These are phyloP conservation scores for Penicillium subrubescens DNA, from an alignment of 495 filamentous ascomycete species.

Conservation along the genomic window DNA sequence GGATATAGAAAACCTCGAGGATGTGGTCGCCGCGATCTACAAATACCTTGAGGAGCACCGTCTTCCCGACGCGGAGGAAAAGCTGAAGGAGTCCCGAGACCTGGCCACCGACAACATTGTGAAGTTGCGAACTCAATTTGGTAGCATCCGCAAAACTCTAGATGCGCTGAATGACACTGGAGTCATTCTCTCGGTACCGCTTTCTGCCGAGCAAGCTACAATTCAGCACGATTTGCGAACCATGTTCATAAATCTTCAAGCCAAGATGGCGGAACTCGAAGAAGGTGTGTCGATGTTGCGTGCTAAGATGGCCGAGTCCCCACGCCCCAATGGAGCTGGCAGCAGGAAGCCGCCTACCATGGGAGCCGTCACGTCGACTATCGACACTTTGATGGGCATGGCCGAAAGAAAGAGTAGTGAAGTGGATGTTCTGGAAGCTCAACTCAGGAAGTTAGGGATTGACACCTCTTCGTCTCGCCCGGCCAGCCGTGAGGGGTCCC, in stretches of 20 bases:
- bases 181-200: slow-evolving; percentile 63
- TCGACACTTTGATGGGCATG: slow-evolving; percentile 90
- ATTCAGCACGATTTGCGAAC: slow-evolving; percentile 83
- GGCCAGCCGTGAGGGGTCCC: slow-evolving; percentile 58
- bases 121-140: slow-evolving; percentile 68
- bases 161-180: slow-evolving; percentile 66
- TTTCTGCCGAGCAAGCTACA: slow-evolving; percentile 76
- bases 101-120: slow-evolving; percentile 62
- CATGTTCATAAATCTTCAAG: slow-evolving; percentile 67
- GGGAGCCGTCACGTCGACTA: slow-evolving; percentile 87
- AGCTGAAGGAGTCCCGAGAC: slow-evolving; percentile 60
- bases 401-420: slow-evolving; percentile 84
- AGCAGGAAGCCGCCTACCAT: slow-evolving; percentile 71
- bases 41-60: slow-evolving; percentile 64
- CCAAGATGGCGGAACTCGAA: slow-evolving; percentile 75
- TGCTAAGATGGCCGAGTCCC: slow-evolving; percentile 66
- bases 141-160: slow-evolving; percentile 72
- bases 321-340: slow-evolving; percentile 40
- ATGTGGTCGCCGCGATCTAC: slow-evolving; percentile 57
- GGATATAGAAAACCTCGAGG: slow-evolving; percentile 66
- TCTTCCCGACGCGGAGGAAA: slow-evolving; percentile 63
- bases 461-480: slow-evolving; percentile 48
- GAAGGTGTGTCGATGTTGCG: slow-evolving; percentile 79
- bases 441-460: slow-evolving; percentile 73
- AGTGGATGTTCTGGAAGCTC: slow-evolving; percentile 83